phyloP scores from a whole-genome alignment of 768 basidiomycete species.

The Epithele typhae region DNA sequence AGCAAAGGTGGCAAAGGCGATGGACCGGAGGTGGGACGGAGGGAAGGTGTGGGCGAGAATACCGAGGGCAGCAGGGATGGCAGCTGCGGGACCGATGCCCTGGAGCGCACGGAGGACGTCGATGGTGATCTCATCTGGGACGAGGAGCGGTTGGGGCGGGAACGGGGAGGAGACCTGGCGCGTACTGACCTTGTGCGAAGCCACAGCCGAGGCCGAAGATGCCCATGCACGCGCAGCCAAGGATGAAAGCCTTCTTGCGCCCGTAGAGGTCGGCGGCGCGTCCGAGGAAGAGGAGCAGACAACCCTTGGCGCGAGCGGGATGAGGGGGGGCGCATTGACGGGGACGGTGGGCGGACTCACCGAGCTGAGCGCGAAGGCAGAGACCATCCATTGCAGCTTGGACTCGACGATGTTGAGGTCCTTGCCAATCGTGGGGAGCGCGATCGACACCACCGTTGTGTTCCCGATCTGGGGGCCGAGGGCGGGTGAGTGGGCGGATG shows the following conservation, averaged over 20 bases:
- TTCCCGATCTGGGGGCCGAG: conserved; percentile 17
- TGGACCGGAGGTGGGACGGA: conserved; percentile 56
- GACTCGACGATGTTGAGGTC: conserved; percentile 46
- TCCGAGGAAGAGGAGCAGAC: conserved; percentile 71
- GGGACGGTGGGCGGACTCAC: too few species aligned
- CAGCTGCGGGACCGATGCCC: conserved; percentile 76
- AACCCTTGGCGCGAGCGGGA: conserved; percentile 46
- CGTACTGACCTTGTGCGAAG: conserved; percentile 48
- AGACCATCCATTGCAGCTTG: conserved; percentile 62
- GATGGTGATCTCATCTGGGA: conserved; percentile 52
- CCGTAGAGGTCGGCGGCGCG: conserved; percentile 81
- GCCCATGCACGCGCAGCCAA: conserved; percentile 51
- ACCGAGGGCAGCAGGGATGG: conserved; percentile 71
- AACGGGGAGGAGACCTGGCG: not conserved
- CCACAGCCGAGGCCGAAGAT: conserved; percentile 61
- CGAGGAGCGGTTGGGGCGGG: not conserved
- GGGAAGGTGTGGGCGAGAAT: conserved; percentile 81
- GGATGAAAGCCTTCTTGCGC: conserved; percentile 60
- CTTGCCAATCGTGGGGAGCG: conserved; percentile 26
- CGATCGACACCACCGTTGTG: conserved; percentile 22
- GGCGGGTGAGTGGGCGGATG: not conserved
- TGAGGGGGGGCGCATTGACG: too few species aligned
- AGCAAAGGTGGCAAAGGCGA: conserved; percentile 79
- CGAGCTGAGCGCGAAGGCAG: conserved; percentile 64
- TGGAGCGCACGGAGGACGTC: conserved; percentile 73